These are phyloP conservation scores for Antrodiella citrinella DNA, from an alignment of 768 basidiomycete genomes.

Conservation along the genomic window DNA sequence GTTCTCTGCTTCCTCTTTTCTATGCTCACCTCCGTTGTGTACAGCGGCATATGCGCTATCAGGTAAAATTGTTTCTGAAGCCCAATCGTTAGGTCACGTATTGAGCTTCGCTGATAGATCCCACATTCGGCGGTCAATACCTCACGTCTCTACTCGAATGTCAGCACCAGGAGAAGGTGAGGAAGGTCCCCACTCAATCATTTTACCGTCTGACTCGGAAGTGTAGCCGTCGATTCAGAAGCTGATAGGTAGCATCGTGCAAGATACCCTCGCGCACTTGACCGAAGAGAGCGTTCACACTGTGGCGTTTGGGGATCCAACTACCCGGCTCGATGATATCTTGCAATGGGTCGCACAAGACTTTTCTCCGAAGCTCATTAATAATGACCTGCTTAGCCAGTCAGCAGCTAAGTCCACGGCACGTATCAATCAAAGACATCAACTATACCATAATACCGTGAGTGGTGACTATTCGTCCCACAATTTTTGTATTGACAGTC, in stretches of 20 bases:
- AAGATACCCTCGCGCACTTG: constrained; percentile 52
- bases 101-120: constrained; percentile 45
- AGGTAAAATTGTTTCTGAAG: constrained; percentile 40
- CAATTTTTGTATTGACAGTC: too few relatives aligned
- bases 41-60: constrained; percentile 61
- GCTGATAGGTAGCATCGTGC: constrained; percentile 51
- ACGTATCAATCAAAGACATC: constrained; percentile 38
- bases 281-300: constrained; percentile 61
- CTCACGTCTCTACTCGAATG: constrained; percentile 60
- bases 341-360: constrained; percentile 42
- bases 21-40: constrained; percentile 9
- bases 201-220: not conserved
- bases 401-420: constrained; percentile 34
- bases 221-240: constrained; percentile 69
- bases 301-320: constrained; percentile 45
- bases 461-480: too few relatives aligned
- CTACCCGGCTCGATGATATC: constrained; percentile 39
- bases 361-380: constrained; percentile 35
- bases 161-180: constrained; percentile 81
- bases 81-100: too few relatives aligned
- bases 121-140: constrained; percentile 48
- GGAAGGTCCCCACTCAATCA: not conserved
- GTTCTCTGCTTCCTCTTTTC: not conserved
- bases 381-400: constrained; percentile 34
- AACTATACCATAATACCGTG: constrained; percentile 44